Evolutionary conservation across 352 stramenopile species (phyloP).

Genomic region (Globisporangium cylindrosporum): DNA sequence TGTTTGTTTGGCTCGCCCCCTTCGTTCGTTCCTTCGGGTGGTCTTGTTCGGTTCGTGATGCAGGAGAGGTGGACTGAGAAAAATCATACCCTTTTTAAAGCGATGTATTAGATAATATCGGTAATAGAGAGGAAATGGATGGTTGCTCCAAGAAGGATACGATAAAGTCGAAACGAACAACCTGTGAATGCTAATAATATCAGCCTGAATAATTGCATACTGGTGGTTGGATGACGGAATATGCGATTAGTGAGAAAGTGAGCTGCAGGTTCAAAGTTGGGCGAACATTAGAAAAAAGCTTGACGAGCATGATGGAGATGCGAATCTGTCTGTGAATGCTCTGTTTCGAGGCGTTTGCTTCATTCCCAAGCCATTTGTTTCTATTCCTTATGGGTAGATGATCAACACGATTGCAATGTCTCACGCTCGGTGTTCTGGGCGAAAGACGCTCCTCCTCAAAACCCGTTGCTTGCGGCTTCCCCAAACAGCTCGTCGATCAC

Average conservation of each 20-base stretch:
- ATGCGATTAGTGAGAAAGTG: neutral
- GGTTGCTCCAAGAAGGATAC: neutral
- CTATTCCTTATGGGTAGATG: neutral
- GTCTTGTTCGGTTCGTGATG: slow-evolving; percentile 7
- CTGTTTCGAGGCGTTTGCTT: neutral
- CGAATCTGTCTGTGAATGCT: neutral
- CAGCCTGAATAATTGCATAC: neutral
- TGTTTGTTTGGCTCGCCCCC: slow-evolving; percentile 2
- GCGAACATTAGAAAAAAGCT: too few species aligned
- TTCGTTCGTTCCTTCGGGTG: slow-evolving; percentile 2
- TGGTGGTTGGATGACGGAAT: slow-evolving; percentile 7
- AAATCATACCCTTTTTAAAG: neutral
- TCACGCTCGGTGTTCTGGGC: neutral
- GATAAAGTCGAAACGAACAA: neutral
- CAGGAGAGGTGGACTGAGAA: neutral
- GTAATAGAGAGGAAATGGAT: neutral
- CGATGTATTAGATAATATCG: neutral
- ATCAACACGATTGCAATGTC: neutral
- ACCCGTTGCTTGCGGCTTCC: slow-evolving; percentile 73
- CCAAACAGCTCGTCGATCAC: slow-evolving; percentile 88
- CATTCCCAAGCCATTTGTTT: neutral
- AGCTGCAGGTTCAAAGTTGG: neutral
- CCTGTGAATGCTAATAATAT: neutral
- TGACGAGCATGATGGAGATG: neutral
- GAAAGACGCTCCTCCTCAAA: slow-evolving; percentile 25